Evolutionary conservation across 2,329 filamentous ascomycete genomes (phyloP).

Genomic region (Trichoderma sp.): DNA sequence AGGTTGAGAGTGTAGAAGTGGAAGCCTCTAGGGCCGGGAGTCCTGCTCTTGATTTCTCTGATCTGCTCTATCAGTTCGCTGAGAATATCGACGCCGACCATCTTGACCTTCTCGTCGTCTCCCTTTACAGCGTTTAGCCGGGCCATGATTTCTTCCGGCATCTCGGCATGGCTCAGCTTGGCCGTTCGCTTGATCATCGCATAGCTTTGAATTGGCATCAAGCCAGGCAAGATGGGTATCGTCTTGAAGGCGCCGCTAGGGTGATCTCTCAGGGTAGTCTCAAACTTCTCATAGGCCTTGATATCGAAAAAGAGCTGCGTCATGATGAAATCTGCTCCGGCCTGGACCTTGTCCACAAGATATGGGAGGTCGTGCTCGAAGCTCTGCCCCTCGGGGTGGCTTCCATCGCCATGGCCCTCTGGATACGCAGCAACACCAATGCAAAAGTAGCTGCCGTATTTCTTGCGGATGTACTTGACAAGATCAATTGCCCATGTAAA

Average conservation of each 20-base stretch:
- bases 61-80: conserved; percentile 82
- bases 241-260: conserved; percentile 82
- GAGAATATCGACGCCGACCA: conserved; percentile 78
- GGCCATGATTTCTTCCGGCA: conserved; percentile 71
- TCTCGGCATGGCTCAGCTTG: conserved; percentile 86
- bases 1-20: conserved; percentile 98
- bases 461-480: conserved; percentile 83
- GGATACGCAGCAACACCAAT: conserved; percentile 94
- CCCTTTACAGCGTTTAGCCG: conserved; percentile 74
- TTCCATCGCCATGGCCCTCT: conserved; percentile 91
- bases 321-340: conserved; percentile 97
- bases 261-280: conserved; percentile 75
- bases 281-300: conserved; percentile 79
- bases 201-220: conserved; percentile 98
- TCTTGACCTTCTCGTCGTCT: conserved; percentile 82
- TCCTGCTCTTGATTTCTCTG: conserved; percentile 63
- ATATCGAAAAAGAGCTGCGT: conserved; percentile 96
- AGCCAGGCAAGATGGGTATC: conserved; percentile 87
- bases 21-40: conserved; percentile 72
- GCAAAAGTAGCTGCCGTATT: conserved; percentile 93
- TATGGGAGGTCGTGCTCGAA: conserved; percentile 83
- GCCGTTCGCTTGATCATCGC: conserved; percentile 93
- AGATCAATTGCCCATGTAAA: conserved; percentile 90
- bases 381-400: conserved; percentile 71
- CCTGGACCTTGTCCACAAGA: conserved; percentile 85